phyloP scores from a whole-genome alignment of 179 eudicot species.

The Beta lomatogona region DNA sequence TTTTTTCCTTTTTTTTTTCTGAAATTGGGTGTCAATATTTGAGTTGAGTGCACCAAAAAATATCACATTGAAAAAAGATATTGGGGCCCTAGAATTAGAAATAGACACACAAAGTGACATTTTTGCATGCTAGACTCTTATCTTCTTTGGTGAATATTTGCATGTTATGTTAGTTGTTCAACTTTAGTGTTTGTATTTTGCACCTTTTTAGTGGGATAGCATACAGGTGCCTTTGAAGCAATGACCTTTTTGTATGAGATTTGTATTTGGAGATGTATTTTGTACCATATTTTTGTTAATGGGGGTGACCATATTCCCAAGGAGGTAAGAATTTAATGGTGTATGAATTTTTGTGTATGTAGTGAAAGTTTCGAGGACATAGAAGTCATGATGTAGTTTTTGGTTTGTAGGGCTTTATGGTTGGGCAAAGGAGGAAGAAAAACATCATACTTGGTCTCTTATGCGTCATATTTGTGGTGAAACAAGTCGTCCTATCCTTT shows the following conservation, averaged over 20 bases:
- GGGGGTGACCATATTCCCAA: not conserved
- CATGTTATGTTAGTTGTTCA: slow-evolving; percentile 7
- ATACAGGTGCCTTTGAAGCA: not conserved
- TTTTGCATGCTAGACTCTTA: slow-evolving; percentile 13
- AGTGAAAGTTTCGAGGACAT: no score
- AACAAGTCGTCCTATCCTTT: no score
- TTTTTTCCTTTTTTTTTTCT: not conserved
- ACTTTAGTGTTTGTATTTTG: slow-evolving; percentile 16
- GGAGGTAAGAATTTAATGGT: not conserved
- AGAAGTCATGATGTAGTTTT: not conserved
- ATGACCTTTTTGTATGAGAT: not conserved
- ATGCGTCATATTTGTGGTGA: no score
- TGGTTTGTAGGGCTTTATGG: no score
- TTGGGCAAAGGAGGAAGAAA: no score
- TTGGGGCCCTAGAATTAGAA: not conserved
- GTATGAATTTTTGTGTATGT: not conserved
- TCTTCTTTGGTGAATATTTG: not conserved
- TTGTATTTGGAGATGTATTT: not conserved
- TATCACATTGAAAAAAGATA: not conserved
- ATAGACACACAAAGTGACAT: slow-evolving; percentile 4
- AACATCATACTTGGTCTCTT: no score
- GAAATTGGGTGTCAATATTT: not conserved
- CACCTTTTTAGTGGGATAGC: not conserved
- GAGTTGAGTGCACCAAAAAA: not conserved
- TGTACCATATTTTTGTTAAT: not conserved